Percentiles rank a stretch among this genome's conserved stretches.
Evolutionary conservation across 2,329 filamentous ascomycete genomes (phyloP).

Genomic region (Verticillium tricorpus): DNA sequence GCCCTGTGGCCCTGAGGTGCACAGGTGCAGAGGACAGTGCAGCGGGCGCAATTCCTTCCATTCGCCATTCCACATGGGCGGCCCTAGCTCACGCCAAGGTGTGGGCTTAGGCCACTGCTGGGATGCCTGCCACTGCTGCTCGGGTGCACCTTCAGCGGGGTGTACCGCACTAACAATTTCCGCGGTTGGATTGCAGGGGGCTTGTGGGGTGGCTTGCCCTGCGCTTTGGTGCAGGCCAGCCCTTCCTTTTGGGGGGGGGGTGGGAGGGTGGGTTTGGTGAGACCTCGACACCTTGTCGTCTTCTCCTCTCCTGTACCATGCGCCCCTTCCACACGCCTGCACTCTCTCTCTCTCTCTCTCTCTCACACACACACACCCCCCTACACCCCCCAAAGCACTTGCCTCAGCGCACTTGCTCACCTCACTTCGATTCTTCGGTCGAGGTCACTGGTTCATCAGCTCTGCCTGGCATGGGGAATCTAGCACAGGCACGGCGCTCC

Average conservation of each 20-base stretch:
- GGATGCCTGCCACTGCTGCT: neutral
- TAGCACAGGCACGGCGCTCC: too few species aligned
- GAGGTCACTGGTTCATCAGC: too few species aligned
- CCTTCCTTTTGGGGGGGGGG: neutral
- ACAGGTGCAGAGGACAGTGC: neutral
- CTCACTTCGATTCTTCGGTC: too few species aligned
- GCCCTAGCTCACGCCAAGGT: neutral
- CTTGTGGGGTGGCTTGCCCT: neutral
- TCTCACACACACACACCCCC: too few species aligned
- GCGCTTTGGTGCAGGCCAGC: neutral
- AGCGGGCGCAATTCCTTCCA: neutral
- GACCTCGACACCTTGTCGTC: too few species aligned
- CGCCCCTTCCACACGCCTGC: too few species aligned
- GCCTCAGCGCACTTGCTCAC: too few species aligned
- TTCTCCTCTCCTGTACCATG: too few species aligned
- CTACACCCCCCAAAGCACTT: too few species aligned
- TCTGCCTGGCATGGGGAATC: too few species aligned
- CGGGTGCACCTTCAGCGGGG: neutral
- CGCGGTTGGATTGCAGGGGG: slow-evolving; percentile 2
- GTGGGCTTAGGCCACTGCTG: neutral
- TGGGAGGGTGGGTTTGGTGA: too few species aligned
- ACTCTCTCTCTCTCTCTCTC: too few species aligned
- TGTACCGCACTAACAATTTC: slow-evolving; percentile 3
- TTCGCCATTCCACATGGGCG: neutral
- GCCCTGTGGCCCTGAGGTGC: neutral